Evolutionary conservation across 352 stramenopile genomes (phyloP).

Genomic region (Globisporangium ultimum): DNA sequence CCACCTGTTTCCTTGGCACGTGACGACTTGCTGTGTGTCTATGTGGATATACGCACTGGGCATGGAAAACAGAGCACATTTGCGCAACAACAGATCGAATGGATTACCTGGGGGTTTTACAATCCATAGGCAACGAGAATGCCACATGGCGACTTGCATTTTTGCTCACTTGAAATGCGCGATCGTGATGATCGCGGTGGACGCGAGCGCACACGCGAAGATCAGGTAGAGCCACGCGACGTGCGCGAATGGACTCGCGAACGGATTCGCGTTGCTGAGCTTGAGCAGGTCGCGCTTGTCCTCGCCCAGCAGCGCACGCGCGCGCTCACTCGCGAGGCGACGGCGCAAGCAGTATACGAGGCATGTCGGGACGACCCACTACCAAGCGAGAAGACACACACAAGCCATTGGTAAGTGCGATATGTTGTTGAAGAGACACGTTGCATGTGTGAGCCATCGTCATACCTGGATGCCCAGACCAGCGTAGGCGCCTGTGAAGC

Average conservation of each 20-base stretch:
- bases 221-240: conserved; percentile 69
- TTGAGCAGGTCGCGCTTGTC: not conserved
- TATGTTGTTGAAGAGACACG: no score
- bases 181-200: conserved; percentile 72
- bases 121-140: no score
- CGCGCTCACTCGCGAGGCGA: conserved; percentile 36
- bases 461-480: conserved; percentile 72
- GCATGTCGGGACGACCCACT: conserved; percentile 82
- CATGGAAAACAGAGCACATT: no score
- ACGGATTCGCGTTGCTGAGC: conserved; percentile 48
- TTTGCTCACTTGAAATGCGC: conserved; percentile 29
- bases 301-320: not conserved
- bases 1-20: no score
- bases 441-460: conserved; percentile 6
- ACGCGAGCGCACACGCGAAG: conserved; percentile 50
- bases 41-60: no score
- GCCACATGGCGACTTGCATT: not conserved
- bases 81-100: no score
- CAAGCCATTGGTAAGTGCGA: conserved; percentile 13
- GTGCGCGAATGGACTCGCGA: conserved; percentile 70
- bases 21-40: no score
- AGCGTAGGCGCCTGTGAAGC: conserved; percentile 83
- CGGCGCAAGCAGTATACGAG: conserved; percentile 72
- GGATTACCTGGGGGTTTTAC: no score
- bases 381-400: conserved; percentile 12